These are phyloP conservation scores for Neurospora sp. DNA, from an alignment of 495 filamentous ascomycete genomes.

Conservation along the genomic window DNA sequence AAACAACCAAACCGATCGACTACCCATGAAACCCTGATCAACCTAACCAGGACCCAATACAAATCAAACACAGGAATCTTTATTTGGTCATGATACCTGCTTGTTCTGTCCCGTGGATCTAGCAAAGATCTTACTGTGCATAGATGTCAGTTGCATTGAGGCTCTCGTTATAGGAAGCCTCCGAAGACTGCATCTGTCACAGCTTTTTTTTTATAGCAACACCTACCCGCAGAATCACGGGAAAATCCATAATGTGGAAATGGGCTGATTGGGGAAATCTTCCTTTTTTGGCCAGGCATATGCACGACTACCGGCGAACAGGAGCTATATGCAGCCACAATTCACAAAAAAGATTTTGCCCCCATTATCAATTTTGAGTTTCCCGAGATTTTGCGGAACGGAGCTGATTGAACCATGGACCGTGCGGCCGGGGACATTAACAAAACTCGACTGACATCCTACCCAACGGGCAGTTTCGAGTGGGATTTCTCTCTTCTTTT, in stretches of 20 bases:
- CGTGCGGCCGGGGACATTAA: background rate
- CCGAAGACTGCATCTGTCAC: background rate
- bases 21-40: too few relatives aligned
- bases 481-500: background rate
- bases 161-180: background rate
- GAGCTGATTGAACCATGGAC: background rate
- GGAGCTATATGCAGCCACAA: background rate
- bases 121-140: background rate
- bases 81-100: too few relatives aligned
- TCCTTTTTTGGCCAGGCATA: background rate
- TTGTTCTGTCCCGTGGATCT: too few relatives aligned
- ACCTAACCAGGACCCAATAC: too few relatives aligned
- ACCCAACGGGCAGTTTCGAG: background rate
- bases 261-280: background rate
- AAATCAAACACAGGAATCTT: too few relatives aligned
- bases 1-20: too few relatives aligned
- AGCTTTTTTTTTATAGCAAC: background rate
- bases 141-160: background rate
- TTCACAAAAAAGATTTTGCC: background rate
- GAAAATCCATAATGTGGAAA: background rate
- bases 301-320: background rate
- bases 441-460: background rate
- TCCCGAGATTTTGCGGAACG: background rate
- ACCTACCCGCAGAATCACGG: background rate
- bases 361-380: background rate